Evolutionary conservation across 2,329 filamentous ascomycete genomes (phyloP).

Genomic region (Mariannaea sp.): DNA sequence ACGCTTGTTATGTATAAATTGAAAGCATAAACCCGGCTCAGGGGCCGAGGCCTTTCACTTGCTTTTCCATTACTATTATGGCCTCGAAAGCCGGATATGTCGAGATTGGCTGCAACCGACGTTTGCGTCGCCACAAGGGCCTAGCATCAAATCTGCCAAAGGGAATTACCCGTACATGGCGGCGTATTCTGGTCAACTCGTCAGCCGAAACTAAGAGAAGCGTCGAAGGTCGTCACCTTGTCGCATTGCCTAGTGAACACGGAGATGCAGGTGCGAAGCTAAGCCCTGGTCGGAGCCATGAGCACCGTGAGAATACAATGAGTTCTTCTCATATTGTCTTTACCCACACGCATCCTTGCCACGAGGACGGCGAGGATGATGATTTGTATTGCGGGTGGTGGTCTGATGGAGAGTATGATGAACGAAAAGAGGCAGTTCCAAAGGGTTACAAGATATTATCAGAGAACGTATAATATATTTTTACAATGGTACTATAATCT

Average conservation of each 20-base stretch:
- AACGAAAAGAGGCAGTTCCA: too few relatives aligned
- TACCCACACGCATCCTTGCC: not conserved
- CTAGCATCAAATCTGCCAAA: not conserved
- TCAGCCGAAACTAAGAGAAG: not conserved
- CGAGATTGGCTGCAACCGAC: not conserved
- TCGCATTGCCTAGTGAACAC: not conserved
- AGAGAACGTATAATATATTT: too few relatives aligned
- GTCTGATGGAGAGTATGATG: not conserved
- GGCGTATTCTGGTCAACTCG: not conserved
- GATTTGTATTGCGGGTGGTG: constrained; percentile 1
- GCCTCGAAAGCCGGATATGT: not conserved
- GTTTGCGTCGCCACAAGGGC: not conserved
- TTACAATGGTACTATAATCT: too few relatives aligned
- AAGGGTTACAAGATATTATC: not conserved
- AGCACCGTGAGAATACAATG: not conserved
- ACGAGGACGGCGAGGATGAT: not conserved
- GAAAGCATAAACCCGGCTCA: not conserved
- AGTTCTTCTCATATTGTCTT: not conserved
- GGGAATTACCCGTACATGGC: not conserved
- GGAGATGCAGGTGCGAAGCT: not conserved
- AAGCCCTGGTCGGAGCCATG: not conserved
- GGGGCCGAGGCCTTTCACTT: not conserved
- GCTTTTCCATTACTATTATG: not conserved
- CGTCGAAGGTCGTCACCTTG: not conserved
- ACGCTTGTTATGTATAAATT: not conserved